Base-by-base conservation (phyloP, 1,139 yeast genomes). In the Hyphopichia burtonii region DNA sequence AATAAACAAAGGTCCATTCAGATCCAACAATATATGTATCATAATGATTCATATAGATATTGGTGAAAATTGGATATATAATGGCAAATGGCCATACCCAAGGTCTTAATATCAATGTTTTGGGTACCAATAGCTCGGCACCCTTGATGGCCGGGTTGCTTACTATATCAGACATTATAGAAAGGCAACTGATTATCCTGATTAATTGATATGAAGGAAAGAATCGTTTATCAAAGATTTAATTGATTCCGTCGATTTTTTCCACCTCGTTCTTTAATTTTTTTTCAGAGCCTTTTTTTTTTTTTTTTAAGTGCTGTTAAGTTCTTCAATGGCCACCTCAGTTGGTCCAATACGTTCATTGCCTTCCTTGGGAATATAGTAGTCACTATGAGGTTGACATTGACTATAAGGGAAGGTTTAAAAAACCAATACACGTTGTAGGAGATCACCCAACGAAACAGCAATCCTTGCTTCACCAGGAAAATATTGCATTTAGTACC, bases 1-100 rank as follows among this genome's bases (percentile, higher is more conserved):
- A 69, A 55, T 82, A 91, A 31, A 93, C 95, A 63, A 88, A 89
- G 0, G 98, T 93, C 89, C 89, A 83, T 65, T 84, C 90, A 40
- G 76, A 68, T 28, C 96, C 96, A 41, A 77, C 84, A 54, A 93
- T 85, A 59, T 88, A 88, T 43, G 67, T 71, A 44, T 93, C 98
- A 63, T 93, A 93, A 45, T 83, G 82, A 46, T 71, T 67, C 48
- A 65, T 58, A 63, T 87, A 93, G 37, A 87, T 63, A 55, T 86
- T 83, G 42, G 73, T 68, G 61, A 87, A 89, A 22, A 77, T 58
- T 10, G 97, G 96, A 59, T 93, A 93, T 37, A 89, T 66, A 41
- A 86, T 74, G 47, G 84, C 63, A 61, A 91, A 91, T 8, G 97
- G 96, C 76, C 89, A 80, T 20, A 86, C 84, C 58, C 89, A 91